Conservation (phyloP, 2,329 filamentous ascomycete species). For the Huntiella bhutanensis region DNA sequence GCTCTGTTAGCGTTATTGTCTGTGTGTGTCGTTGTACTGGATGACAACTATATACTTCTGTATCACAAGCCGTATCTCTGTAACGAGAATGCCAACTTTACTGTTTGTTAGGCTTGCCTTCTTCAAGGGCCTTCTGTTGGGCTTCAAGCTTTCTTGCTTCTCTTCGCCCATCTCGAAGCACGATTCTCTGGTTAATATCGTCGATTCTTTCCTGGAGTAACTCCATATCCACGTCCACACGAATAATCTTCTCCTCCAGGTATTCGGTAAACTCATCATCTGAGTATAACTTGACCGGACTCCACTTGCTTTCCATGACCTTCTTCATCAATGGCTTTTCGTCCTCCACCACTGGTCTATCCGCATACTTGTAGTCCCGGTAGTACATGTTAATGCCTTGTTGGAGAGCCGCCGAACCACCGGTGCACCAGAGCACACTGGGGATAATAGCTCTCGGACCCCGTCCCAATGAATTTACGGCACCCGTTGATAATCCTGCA, state of each 20-base stretch:
- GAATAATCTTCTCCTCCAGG: slow-evolving; percentile 51
- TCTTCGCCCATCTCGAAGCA: slow-evolving; percentile 3
- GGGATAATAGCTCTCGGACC: slow-evolving; percentile 34
- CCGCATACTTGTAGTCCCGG: slow-evolving; percentile 14
- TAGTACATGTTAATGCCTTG: slow-evolving; percentile 19
- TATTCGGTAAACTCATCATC: slow-evolving; percentile 56
- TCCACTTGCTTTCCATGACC: slow-evolving; percentile 43
- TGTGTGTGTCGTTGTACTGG: background rate
- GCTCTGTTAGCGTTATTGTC: background rate
- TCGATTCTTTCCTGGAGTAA: slow-evolving; percentile 58
- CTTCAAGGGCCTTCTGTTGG: background rate
- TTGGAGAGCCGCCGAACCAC: slow-evolving; percentile 23
- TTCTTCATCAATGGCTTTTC: slow-evolving; percentile 14
- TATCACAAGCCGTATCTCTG: too few species aligned
- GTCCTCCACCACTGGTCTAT: slow-evolving; percentile 18
- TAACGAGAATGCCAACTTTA: too few species aligned
- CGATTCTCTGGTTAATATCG: slow-evolving; percentile 15
- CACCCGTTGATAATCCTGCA: slow-evolving; percentile 50
- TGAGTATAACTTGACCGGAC: slow-evolving; percentile 48
- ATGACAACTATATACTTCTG: too few species aligned
- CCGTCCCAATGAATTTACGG: slow-evolving; percentile 38
- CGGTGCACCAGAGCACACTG: slow-evolving; percentile 29
- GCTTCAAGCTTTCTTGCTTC: background rate
- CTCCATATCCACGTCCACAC: slow-evolving; percentile 57
- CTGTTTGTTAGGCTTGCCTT: background rate